These are phyloP conservation scores for Symbiotaphrina buchneri DNA, from an alignment of 495 filamentous ascomycete genomes.

Conservation along the genomic window DNA sequence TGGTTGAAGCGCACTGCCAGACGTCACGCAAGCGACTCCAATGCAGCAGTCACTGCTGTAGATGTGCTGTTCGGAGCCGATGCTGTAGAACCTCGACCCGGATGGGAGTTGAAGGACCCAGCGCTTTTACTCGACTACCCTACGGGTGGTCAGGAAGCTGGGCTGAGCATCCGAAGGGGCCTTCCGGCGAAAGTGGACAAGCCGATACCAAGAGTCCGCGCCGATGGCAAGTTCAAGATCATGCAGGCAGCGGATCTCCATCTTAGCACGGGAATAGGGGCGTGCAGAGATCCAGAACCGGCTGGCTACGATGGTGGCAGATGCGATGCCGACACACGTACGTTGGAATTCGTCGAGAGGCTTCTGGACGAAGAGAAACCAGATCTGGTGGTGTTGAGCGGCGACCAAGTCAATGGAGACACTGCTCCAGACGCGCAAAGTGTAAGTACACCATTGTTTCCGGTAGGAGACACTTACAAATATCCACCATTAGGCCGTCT, in stretches of 20 bases:
- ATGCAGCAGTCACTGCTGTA: conserved; percentile 54
- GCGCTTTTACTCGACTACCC: conserved; percentile 34
- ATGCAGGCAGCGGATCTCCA: conserved; percentile 87
- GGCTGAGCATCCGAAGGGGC: conserved; percentile 58
- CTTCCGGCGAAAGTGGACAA: conserved; percentile 30
- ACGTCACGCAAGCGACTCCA: conserved; percentile 55
- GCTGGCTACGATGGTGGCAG: conserved; percentile 41
- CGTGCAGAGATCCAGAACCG: conserved; percentile 67
- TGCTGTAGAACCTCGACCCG: conserved; percentile 66
- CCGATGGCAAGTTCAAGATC: conserved; percentile 92
- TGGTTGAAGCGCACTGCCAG: conserved; percentile 73
- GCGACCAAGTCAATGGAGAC: conserved; percentile 84
- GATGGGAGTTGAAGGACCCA: conserved; percentile 57
- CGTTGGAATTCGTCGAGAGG: conserved; percentile 66
- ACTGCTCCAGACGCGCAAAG: conserved; percentile 79
- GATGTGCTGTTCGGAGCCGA: conserved; percentile 89
- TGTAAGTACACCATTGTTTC: conserved; percentile 13
- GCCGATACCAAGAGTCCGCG: conserved; percentile 50
- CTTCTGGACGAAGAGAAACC: conserved; percentile 81
- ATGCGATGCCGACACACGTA: conserved; percentile 81
- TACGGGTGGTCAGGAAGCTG: conserved; percentile 36
- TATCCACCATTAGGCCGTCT: conserved; percentile 37
- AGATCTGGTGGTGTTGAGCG: conserved; percentile 72
- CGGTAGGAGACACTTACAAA: conserved; percentile 4
- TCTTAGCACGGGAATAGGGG: conserved; percentile 67